Evolutionary conservation across 441 rosid species (phyloP).

Genomic region (Euphorbia schlechtendalii): DNA sequence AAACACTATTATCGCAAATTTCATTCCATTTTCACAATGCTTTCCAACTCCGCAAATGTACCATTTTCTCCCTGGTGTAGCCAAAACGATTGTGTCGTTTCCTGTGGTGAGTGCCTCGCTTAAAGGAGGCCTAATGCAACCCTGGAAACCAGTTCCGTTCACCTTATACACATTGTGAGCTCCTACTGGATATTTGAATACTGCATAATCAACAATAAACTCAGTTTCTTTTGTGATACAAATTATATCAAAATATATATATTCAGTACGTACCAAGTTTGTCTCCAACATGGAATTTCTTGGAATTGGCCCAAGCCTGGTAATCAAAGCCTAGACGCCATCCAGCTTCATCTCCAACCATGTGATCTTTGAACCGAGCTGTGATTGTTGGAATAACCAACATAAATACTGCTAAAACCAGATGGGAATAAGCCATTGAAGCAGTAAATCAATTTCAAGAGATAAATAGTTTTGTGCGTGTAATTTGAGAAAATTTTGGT

Average conservation of each 20-base stretch:
- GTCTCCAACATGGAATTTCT: conserved; percentile 28
- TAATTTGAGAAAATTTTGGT: neutral
- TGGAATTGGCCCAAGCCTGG: conserved; percentile 29
- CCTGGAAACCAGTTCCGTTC: conserved; percentile 23
- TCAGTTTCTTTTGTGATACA: neutral
- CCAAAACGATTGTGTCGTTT: conserved; percentile 26
- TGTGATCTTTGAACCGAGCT: conserved; percentile 14
- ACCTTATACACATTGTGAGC: conserved; percentile 34
- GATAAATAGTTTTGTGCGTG: neutral
- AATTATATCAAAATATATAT: neutral
- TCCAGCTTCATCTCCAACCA: conserved; percentile 26
- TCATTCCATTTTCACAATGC: conserved; percentile 22
- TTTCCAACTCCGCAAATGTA: conserved; percentile 32
- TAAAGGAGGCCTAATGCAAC: conserved; percentile 25
- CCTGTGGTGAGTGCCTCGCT: conserved; percentile 20
- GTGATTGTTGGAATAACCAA: conserved; percentile 2
- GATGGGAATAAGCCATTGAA: conserved; percentile 15
- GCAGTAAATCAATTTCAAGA: neutral
- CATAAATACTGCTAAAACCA: neutral
- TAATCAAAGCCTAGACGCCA: conserved; percentile 27
- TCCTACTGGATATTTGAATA: conserved; percentile 22
- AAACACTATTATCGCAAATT: neutral
- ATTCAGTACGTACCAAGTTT: conserved; percentile 19
- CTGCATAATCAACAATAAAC: conserved; percentile 9
- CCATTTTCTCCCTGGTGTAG: conserved; percentile 22